A percentile compares a stretch with the other conserved stretches of the same genome.
phyloP scores from a whole-genome alignment of 495 filamentous ascomycete species.

The Daldinia grandis region DNA sequence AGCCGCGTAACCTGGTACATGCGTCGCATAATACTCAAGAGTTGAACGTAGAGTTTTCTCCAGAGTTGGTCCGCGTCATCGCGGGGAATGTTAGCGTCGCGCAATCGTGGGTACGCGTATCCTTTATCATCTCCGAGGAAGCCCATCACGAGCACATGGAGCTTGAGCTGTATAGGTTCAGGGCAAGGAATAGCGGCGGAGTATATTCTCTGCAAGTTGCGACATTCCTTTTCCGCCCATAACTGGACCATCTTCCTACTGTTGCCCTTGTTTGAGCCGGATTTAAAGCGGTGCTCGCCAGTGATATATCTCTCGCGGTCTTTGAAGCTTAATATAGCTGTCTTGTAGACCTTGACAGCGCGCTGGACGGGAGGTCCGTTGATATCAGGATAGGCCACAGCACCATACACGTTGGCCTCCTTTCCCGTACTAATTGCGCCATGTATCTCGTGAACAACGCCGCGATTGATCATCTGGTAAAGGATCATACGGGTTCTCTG shows the following conservation, averaged over 20 bases:
- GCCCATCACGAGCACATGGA: conserved; percentile 91
- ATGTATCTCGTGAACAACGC: conserved; percentile 82
- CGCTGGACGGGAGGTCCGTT: conserved; percentile 62
- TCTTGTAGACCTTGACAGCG: conserved; percentile 99
- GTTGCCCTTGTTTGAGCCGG: conserved; percentile 89
- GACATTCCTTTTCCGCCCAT: conserved; percentile 98
- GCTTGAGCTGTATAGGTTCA: conserved; percentile 84
- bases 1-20: conserved; percentile 90
- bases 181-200: conserved; percentile 87
- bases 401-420: conserved; percentile 95
- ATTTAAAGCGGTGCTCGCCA: conserved; percentile 79
- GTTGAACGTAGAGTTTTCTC: conserved; percentile 79
- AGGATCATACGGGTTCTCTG: conserved; percentile 94
- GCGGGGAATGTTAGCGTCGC: conserved; percentile 56
- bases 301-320: conserved; percentile 94
- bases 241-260: conserved; percentile 95
- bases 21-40: conserved; percentile 86
- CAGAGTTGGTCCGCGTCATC: conserved; percentile 76
- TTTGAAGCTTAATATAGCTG: conserved; percentile 94
- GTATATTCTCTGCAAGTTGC: conserved; percentile 86
- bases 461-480: conserved; percentile 90
- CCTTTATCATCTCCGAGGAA: conserved; percentile 91
- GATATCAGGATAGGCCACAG: conserved; percentile 51
- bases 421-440: conserved; percentile 95
- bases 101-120: conserved; percentile 81